These are phyloP conservation scores for Tephrocybe sp. DNA, from an alignment of 768 basidiomycete genomes.

Conservation along the genomic window DNA sequence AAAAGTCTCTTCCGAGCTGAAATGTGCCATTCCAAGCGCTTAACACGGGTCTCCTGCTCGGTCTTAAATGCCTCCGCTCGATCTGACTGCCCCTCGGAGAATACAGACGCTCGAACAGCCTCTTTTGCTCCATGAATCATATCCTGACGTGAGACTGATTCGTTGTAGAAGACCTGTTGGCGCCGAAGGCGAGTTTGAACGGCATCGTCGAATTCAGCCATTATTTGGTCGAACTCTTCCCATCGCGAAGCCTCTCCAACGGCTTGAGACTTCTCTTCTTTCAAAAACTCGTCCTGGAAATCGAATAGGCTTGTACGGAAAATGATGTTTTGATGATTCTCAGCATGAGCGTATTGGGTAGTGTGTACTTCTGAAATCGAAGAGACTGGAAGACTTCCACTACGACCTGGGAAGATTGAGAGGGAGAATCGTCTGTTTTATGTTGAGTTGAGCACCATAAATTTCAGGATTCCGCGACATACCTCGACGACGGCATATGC, in stretches of 20 bases:
- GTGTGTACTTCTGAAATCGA: neutral
- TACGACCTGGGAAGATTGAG: neutral
- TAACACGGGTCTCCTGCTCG: neutral
- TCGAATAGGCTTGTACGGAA: conserved; percentile 1
- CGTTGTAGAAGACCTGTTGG: neutral
- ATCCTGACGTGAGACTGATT: neutral
- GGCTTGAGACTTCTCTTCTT: conserved; percentile 2
- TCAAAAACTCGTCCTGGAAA: neutral
- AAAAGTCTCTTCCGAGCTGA: neutral
- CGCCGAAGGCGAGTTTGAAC: neutral
- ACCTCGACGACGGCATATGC: neutral
- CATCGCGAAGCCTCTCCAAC: neutral
- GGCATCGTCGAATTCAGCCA: neutral
- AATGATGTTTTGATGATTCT: neutral
- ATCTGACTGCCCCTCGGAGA: neutral
- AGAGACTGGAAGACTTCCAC: neutral
- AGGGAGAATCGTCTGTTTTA: neutral
- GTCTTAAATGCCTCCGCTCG: neutral
- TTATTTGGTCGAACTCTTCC: neutral
- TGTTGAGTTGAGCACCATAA: neutral
- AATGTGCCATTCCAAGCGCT: conserved; percentile 2
- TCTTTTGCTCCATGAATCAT: conserved; percentile 1
- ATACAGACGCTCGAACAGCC: neutral
- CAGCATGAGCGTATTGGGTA: neutral
- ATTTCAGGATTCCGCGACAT: neutral